A percentile compares a stretch with the other conserved stretches of the same genome.
phyloP scores from a whole-genome alignment of 805 yeast genomes.

The Danielozyma ontarioensis region DNA sequence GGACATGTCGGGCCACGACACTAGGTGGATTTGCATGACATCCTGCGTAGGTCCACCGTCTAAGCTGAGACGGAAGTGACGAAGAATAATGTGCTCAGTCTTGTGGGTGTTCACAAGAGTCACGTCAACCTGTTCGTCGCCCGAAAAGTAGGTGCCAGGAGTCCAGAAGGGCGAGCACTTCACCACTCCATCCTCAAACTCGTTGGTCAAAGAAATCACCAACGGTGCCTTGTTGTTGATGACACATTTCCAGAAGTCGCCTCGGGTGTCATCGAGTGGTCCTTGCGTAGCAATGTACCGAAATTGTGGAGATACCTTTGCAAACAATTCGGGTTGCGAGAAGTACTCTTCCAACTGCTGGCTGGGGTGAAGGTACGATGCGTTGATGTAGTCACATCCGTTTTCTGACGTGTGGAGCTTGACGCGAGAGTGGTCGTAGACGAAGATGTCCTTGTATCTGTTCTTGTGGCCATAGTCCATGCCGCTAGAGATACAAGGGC shows the following conservation, averaged over 20 bases:
- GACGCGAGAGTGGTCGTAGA: conserved; percentile 14
- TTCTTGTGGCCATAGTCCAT: conserved; percentile 15
- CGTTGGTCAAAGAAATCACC: conserved; percentile 71
- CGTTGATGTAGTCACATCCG: conserved; percentile 72
- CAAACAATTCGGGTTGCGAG: no score
- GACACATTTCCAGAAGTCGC: conserved; percentile 82
- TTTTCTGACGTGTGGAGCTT: conserved; percentile 10
- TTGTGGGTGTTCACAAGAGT: conserved; percentile 16
- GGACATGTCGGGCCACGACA: conserved; percentile 82
- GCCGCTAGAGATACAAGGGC: conserved; percentile 48
- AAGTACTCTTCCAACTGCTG: no score
- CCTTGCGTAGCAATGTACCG: conserved; percentile 88
- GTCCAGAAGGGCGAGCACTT: conserved; percentile 82
- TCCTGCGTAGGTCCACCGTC: conserved; percentile 24
- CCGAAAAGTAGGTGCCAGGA: conserved; percentile 44
- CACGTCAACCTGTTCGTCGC: conserved; percentile 19
- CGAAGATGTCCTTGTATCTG: conserved; percentile 14
- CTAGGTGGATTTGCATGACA: conserved; percentile 69
- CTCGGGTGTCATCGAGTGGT: conserved; percentile 67
- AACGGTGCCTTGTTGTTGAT: conserved; percentile 58
- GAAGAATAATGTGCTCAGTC: conserved; percentile 7
- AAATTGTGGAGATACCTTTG: no score
- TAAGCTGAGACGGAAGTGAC: conserved; percentile 11
- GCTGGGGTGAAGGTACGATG: conserved; percentile 53
- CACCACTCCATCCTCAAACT: conserved; percentile 67